These are phyloP conservation scores for Ogataea pini DNA, from an alignment of 805 yeast genomes.

Conservation along the genomic window DNA sequence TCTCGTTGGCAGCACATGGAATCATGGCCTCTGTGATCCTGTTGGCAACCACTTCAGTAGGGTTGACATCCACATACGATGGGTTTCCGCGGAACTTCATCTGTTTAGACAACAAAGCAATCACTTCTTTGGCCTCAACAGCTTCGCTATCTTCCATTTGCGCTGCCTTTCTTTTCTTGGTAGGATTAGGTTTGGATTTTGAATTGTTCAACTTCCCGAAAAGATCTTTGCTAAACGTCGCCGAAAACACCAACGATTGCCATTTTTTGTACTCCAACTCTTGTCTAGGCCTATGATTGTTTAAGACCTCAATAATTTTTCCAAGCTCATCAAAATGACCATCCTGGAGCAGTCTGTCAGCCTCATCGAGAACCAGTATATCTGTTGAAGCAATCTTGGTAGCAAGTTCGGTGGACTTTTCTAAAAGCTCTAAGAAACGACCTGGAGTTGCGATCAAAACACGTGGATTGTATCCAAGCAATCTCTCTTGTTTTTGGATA, in stretches of 20 bases:
- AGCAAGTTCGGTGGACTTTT: constrained; percentile 53
- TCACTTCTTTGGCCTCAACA: constrained; percentile 54
- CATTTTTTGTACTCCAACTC: constrained; percentile 41
- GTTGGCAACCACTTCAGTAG: constrained; percentile 74
- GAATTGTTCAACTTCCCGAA: constrained; percentile 68
- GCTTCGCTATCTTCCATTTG: constrained; percentile 29
- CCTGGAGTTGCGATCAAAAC: constrained; percentile 96
- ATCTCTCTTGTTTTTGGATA: constrained; percentile 87
- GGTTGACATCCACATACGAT: constrained; percentile 77
- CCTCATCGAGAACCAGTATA: constrained; percentile 82
- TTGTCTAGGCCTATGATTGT: constrained; percentile 47
- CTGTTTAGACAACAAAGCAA: constrained; percentile 65
- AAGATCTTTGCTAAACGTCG: constrained; percentile 83
- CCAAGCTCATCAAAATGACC: constrained; percentile 95
- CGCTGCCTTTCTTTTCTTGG: constrained; percentile 20
- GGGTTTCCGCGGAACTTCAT: constrained; percentile 72
- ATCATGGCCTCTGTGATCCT: constrained; percentile 81
- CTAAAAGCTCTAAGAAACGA: constrained; percentile 77
- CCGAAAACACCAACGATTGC: constrained; percentile 94
- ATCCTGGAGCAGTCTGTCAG: constrained; percentile 91
- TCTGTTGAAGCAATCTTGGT: constrained; percentile 47
- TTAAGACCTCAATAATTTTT: constrained; percentile 67
- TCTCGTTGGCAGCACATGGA: constrained; percentile 86
- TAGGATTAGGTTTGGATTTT: constrained; percentile 33
- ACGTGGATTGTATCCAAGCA: constrained; percentile 71